These are phyloP conservation scores for Kalaharituber pfeilii DNA, from an alignment of 2,329 filamentous ascomycete genomes.

Conservation along the genomic window DNA sequence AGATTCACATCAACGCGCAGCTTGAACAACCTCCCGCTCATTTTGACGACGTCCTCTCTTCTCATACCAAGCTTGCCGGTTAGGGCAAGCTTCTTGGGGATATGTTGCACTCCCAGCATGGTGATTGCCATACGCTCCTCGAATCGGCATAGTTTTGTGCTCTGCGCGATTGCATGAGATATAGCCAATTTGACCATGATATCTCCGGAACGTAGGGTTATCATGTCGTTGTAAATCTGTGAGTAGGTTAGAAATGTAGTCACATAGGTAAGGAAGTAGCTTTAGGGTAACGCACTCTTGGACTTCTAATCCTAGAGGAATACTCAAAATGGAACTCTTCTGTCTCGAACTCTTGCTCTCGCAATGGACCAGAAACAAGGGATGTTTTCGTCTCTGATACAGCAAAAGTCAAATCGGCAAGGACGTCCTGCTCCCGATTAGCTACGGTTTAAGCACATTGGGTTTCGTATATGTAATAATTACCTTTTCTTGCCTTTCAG, in stretches of 20 bases:
- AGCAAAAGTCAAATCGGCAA: constrained; percentile 86
- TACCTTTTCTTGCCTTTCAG: constrained; percentile 73
- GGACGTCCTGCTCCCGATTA: constrained; percentile 41
- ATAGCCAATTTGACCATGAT: constrained; percentile 99
- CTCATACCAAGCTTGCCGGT: constrained; percentile 86
- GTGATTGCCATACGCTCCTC: constrained; percentile 91
- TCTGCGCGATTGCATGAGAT: constrained; percentile 92
- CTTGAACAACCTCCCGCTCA: constrained; percentile 79
- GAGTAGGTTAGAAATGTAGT: neutral
- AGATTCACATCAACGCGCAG: constrained; percentile 93
- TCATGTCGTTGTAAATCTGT: constrained; percentile 82
- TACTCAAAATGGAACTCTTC: constrained; percentile 99
- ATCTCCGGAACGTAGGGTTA: constrained; percentile 80
- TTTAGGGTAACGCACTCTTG: constrained; percentile 40
- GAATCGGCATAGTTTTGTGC: constrained; percentile 89
- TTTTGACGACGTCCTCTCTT: constrained; percentile 76
- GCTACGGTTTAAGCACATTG: neutral
- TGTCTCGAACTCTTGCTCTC: constrained; percentile 85
- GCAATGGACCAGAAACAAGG: constrained; percentile 60
- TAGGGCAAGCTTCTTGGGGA: constrained; percentile 73
- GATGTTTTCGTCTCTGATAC: constrained; percentile 46
- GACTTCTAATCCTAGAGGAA: constrained; percentile 65
- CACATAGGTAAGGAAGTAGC: neutral
- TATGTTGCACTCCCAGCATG: constrained; percentile 81
- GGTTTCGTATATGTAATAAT: neutral